Percentiles rank a stretch among this genome's conserved stretches.
Conservation (phyloP, 2,329 filamentous ascomycete species). For the Fusarium sp. region DNA sequence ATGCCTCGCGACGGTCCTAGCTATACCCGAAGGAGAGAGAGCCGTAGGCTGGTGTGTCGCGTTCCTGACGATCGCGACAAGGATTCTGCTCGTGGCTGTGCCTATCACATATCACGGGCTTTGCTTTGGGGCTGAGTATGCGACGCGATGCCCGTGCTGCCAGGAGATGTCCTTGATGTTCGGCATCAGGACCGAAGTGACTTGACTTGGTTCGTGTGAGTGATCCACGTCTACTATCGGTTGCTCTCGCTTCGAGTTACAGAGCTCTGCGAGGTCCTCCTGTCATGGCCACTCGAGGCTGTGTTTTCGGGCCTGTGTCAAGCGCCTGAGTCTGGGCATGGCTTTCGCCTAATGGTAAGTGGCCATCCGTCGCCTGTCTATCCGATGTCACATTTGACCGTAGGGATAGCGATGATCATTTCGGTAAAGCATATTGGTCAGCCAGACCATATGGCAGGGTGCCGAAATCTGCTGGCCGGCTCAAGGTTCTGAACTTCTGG, state of each 20-base stretch:
- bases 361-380: conserved; percentile 12
- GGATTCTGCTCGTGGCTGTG: conserved; percentile 27
- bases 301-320: conserved; percentile 12
- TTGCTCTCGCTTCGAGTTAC: background rate
- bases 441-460: conserved; percentile 10
- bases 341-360: conserved; percentile 7
- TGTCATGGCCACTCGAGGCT: no score
- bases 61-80: conserved; percentile 46
- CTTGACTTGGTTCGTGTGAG: conserved; percentile 10
- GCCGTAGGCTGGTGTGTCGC: conserved; percentile 35
- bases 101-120: conserved; percentile 8
- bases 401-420: conserved; percentile 21
- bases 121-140: conserved; percentile 23
- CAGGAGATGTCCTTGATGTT: conserved; percentile 15
- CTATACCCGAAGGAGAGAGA: conserved; percentile 26
- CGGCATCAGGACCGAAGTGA: conserved; percentile 13
- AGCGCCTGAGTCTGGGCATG: background rate
- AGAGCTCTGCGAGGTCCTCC: no score
- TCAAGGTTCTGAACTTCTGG: conserved; percentile 4
- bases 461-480: conserved; percentile 10
- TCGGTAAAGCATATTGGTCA: conserved; percentile 19
- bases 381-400: conserved; percentile 6
- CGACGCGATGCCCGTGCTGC: conserved; percentile 20
- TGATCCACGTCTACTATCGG: conserved; percentile 19
- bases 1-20: conserved; percentile 2